Evolutionary conservation across 2,329 filamentous ascomycete genomes (phyloP).

Genomic region (Colletotrichum tropicicola): DNA sequence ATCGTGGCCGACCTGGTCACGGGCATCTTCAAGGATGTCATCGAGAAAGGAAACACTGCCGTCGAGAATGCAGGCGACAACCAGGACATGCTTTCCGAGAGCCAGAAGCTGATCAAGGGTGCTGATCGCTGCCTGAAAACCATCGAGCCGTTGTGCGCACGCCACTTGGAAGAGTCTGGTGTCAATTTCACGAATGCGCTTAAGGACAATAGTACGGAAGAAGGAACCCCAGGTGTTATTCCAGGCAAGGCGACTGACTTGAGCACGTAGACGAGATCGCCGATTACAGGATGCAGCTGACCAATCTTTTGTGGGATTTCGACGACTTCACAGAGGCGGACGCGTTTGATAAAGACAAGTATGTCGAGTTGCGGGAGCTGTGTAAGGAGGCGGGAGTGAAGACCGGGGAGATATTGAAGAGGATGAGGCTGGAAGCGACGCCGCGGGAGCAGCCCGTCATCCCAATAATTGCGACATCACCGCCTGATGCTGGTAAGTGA

Average conservation of each 20-base stretch:
- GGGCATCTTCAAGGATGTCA: constrained; percentile 60
- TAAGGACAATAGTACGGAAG: constrained; percentile 60
- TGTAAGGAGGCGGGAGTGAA: constrained; percentile 58
- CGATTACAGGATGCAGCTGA: constrained; percentile 55
- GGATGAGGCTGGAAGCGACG: constrained; percentile 58
- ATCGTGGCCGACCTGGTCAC: constrained; percentile 54
- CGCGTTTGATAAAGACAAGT: constrained; percentile 60
- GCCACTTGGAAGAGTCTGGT: constrained; percentile 58
- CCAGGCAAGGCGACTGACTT: background rate
- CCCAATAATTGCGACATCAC: background rate
- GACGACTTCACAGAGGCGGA: constrained; percentile 62
- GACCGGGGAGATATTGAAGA: constrained; percentile 60
- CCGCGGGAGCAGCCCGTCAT: background rate
- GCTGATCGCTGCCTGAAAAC: constrained; percentile 58
- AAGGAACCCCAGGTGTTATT: too few relatives aligned
- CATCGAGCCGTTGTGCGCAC: constrained; percentile 61
- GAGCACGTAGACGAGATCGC: constrained; percentile 56
- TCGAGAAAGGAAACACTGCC: constrained; percentile 59
- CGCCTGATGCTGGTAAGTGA: constrained; percentile 1
- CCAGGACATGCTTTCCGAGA: constrained; percentile 59
- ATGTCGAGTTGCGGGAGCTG: constrained; percentile 55
- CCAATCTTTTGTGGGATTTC: constrained; percentile 63
- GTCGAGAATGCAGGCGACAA: constrained; percentile 55
- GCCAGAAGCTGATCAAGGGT: constrained; percentile 56
- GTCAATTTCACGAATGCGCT: constrained; percentile 59